Conservation (phyloP, 2,329 filamentous ascomycete genomes). For the Neophaeococcomyces mojaviensis region DNA sequence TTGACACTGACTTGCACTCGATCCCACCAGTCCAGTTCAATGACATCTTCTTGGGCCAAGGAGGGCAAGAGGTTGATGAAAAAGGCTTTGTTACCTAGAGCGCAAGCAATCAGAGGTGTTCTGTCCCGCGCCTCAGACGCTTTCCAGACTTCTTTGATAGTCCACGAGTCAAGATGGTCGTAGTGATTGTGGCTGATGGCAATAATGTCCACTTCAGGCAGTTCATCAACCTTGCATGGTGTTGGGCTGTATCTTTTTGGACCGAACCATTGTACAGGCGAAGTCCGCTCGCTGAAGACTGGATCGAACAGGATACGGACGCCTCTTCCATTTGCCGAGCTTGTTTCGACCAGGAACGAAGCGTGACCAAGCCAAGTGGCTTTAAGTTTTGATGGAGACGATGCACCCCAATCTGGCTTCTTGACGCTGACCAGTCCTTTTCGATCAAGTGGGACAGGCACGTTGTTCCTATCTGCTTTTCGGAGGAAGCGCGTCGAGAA, state of each 20-base stretch:
- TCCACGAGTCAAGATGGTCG: conserved; percentile 46
- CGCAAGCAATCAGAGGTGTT: conserved; percentile 5
- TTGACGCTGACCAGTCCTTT: conserved; percentile 36
- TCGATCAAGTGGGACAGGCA: conserved; percentile 37
- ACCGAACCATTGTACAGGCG: conserved; percentile 39
- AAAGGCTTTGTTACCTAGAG: conserved; percentile 71
- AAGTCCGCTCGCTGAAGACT: conserved; percentile 45
- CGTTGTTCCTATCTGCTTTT: conserved; percentile 31
- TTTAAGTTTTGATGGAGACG: conserved; percentile 25
- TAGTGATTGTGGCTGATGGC: conserved; percentile 52
- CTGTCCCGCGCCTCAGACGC: neutral
- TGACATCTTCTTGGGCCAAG: conserved; percentile 33
- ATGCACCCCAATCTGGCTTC: conserved; percentile 12
- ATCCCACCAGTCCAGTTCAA: conserved; percentile 47
- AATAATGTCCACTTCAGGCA: conserved; percentile 46
- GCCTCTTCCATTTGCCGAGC: conserved; percentile 28
- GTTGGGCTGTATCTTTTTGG: conserved; percentile 47
- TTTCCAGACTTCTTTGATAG: conserved; percentile 27
- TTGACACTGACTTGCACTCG: conserved; percentile 29
- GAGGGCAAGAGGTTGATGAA: conserved; percentile 59
- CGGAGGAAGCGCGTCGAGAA: conserved; percentile 27
- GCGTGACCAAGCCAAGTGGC: conserved; percentile 49
- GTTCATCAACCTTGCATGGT: conserved; percentile 42
- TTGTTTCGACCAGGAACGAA: conserved; percentile 41
- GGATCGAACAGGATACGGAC: conserved; percentile 46